Evolutionary conservation across 2,329 filamentous ascomycete genomes (phyloP).

Genomic region (Delphinella strobiligena): DNA sequence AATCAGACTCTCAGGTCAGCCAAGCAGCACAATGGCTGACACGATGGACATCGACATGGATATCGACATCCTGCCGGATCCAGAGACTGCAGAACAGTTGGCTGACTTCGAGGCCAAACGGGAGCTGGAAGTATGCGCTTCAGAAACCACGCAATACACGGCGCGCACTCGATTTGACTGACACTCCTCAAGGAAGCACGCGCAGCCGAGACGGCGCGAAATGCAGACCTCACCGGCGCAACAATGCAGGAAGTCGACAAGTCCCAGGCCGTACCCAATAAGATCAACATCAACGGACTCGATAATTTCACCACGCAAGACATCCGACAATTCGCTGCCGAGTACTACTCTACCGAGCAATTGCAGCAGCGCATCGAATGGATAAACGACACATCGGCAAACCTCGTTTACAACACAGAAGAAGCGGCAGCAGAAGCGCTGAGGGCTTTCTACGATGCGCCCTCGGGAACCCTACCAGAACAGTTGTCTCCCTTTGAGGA

Average conservation of each 20-base stretch:
- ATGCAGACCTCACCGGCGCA: too few relatives aligned
- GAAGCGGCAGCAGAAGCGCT: conserved; percentile 44
- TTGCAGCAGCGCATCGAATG: conserved; percentile 60
- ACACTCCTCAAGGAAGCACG: conserved; percentile 12
- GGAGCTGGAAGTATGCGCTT: conserved; percentile 20
- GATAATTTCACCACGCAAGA: conserved; percentile 71
- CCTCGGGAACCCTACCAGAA: conserved; percentile 23
- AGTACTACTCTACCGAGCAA: conserved; percentile 48
- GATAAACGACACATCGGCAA: conserved; percentile 89
- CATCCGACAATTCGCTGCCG: conserved; percentile 55
- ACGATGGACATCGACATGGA: conserved; percentile 23
- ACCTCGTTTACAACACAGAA: conserved; percentile 59
- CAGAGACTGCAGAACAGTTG: conserved; percentile 20
- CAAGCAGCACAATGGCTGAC: conserved; percentile 15
- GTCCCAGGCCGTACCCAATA: conserved; percentile 36
- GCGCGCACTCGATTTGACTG: too few relatives aligned
- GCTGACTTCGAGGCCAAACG: too few relatives aligned
- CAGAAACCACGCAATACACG: too few relatives aligned
- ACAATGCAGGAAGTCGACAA: conserved; percentile 9
- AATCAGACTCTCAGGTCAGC: too few relatives aligned
- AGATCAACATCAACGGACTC: conserved; percentile 75
- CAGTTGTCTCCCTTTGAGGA: conserved; percentile 40
- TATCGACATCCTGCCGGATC: conserved; percentile 16
- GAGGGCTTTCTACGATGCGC: conserved; percentile 28
- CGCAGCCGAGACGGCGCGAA: conserved; percentile 16